Evolutionary conservation across 495 filamentous ascomycete genomes (phyloP), one percentile per base, ranked within the genome.

Genomic region (Margaritispora aquatica): DNA sequence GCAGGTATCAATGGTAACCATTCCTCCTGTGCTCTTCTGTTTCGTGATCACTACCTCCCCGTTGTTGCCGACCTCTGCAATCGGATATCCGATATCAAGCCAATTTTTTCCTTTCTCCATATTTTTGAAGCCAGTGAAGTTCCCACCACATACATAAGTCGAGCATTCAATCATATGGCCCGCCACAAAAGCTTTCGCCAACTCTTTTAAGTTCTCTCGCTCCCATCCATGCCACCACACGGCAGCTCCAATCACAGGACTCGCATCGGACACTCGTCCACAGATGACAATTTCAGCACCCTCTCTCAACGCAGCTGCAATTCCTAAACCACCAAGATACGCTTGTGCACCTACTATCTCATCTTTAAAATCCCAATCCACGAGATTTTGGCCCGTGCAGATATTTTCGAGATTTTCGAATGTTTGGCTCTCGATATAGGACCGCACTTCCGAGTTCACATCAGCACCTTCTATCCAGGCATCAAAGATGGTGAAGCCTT

Each of bases 221-320:
- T 65, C 63, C 80, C 80, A 84, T 48, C 68, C 67, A 63, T 81
- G 77, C 66, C 74, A 80, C 62, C 64, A 83, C 72, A 71, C 72
- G 2, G 78, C 76, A 8, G 75, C 75, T 0, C 74, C 80, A 49
- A 84, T 80, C 0, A 77, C 73, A 1, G 77, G 78, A 0, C 74
- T 73, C 47, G 80, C 80, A 65, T 84, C 80, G 1, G 78, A 74
- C 1, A 83, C 80, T 26, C 80, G 73, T 38, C 80, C 80, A 53
- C 77, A 80, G 21, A 84, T 71, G 55, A 85, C 78, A 44, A 85
- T 83, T 57, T 84, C 80, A 0, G 80, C 79, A 19, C 81, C 81
- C 5, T 74, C 68, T 21, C 71, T 63, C 0, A 84, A 62, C n/a
- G 75, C 80, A 9, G 70, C 72, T 0, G 72, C 76, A 46, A 84